A percentile compares a stretch with the other conserved stretches of the same genome.
Evolutionary conservation across 306 rosid genomes (phyloP).

Genomic region (Medicago truncatula): DNA sequence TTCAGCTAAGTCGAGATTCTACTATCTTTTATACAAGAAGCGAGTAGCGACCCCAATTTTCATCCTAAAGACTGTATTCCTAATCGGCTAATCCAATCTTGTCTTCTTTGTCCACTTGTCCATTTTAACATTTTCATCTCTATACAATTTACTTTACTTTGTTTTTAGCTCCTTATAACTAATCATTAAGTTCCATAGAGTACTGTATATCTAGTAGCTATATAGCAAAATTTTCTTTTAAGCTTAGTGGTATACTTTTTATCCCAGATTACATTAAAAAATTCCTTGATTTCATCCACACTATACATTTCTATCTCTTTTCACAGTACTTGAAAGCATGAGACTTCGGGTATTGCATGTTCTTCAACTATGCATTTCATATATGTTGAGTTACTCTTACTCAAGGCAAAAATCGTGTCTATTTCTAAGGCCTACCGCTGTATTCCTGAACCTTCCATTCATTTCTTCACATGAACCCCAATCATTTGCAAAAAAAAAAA

Average conservation of each 20-base stretch:
- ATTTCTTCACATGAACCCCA: background rate
- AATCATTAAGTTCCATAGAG: background rate
- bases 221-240: background rate
- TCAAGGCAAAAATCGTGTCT: background rate
- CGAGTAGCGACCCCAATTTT: background rate
- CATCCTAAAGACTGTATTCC: background rate
- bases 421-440: background rate
- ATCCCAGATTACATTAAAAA: background rate
- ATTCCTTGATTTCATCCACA: background rate
- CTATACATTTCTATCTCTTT: background rate
- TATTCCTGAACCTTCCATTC: background rate
- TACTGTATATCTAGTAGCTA: background rate
- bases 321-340: background rate
- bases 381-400: background rate
- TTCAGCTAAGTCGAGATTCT: background rate
- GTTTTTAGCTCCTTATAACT: background rate
- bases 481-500: no score
- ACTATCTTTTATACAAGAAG: background rate
- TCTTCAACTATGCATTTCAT: background rate
- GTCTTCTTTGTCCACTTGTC: background rate
- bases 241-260: background rate
- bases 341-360: background rate
- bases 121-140: conserved; percentile 3
- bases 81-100: background rate
- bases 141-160: background rate